Conservation (phyloP, 768 basidiomycete genomes). For the Omphalotus guepiniiformis region DNA sequence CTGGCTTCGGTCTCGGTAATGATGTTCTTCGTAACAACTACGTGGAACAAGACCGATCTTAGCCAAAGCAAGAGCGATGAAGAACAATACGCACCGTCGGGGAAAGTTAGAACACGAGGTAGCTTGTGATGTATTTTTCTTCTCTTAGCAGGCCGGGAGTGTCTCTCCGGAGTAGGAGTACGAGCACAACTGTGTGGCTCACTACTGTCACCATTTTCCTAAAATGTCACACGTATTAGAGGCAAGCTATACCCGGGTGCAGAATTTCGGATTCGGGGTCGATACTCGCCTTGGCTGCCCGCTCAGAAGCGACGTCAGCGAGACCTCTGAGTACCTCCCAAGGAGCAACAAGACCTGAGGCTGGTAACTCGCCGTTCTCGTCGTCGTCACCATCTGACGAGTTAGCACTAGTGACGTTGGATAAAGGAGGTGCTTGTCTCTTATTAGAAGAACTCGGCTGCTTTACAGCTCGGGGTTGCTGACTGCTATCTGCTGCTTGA, state of each 20-base stretch:
- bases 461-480: conserved; percentile 19
- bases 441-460: conserved; percentile 32
- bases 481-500: conserved; percentile 40
- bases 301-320: conserved; percentile 77
- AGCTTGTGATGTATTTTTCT: conserved; percentile 66
- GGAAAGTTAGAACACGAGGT: conserved; percentile 58
- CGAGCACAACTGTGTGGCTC: conserved; percentile 73
- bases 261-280: too few species aligned
- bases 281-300: conserved; percentile 68
- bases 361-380: conserved; percentile 74
- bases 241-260: neutral
- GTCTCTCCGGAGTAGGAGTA: conserved; percentile 68
- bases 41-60: neutral
- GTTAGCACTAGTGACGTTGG: conserved; percentile 71
- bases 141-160: conserved; percentile 63
- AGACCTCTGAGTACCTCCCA: conserved; percentile 81
- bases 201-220: conserved; percentile 78
- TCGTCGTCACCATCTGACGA: conserved; percentile 86
- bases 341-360: conserved; percentile 78
- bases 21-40: conserved; percentile 82
- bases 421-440: conserved; percentile 56
- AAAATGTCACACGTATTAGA: neutral
- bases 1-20: conserved; percentile 81
- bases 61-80: neutral
- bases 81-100: conserved; percentile 55